These are phyloP conservation scores for Cordyceps pruinosa DNA, from an alignment of 2,329 filamentous ascomycete genomes.

Conservation along the genomic window DNA sequence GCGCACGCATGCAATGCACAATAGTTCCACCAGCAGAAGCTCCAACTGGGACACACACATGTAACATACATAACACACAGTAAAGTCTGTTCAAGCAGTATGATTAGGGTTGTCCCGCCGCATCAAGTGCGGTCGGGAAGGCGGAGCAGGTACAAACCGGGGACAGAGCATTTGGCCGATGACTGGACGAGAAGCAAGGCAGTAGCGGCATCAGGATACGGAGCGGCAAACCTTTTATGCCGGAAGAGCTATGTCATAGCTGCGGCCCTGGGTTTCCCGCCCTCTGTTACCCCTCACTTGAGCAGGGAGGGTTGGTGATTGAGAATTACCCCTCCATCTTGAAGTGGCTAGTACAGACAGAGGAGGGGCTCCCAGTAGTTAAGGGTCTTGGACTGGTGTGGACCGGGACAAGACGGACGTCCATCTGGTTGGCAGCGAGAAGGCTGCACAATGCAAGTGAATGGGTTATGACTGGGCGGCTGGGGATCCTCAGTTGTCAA, in stretches of 20 bases:
- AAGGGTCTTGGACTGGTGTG: slow-evolving; percentile 7
- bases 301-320: background rate
- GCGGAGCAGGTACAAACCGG: background rate
- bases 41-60: background rate
- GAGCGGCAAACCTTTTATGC: background rate
- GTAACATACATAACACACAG: background rate
- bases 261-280: background rate
- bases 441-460: background rate
- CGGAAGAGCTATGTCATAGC: background rate
- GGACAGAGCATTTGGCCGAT: background rate
- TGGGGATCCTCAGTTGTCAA: background rate
- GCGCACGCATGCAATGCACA: background rate
- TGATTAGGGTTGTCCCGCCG: background rate
- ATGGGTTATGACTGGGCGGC: background rate
- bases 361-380: slow-evolving; percentile 10
- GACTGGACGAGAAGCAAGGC: background rate
- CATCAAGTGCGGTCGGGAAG: background rate
- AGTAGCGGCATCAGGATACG: background rate
- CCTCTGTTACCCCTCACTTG: slow-evolving; percentile 10
- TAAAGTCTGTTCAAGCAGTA: background rate
- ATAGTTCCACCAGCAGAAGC: background rate
- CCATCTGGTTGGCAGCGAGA: slow-evolving; percentile 8
- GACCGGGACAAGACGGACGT: slow-evolving; percentile 4
- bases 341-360: slow-evolving; percentile 6
- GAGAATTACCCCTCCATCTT: slow-evolving; percentile 11